Evolutionary conservation across 305 asterid genomes (phyloP).

Genomic region (Nicotiana rustica): DNA sequence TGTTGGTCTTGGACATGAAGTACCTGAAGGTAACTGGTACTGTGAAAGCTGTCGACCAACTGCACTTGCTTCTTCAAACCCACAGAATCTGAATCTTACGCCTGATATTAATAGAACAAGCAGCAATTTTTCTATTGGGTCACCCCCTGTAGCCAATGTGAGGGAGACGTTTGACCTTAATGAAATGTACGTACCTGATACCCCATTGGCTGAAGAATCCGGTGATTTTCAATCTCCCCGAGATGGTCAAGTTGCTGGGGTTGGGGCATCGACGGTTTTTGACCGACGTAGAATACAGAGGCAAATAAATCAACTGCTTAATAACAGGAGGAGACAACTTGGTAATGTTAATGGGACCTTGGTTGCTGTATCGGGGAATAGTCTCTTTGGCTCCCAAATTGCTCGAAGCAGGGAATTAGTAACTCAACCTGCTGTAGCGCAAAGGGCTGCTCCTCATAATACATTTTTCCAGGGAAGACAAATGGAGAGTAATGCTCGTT

Average conservation of each 20-base stretch:
- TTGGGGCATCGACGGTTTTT: slow-evolving; percentile 64
- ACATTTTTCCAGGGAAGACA: slow-evolving; percentile 50
- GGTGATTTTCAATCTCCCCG: slow-evolving; percentile 59
- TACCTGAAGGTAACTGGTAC: slow-evolving; percentile 98
- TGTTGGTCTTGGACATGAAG: slow-evolving; percentile 90
- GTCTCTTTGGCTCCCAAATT: slow-evolving; percentile 59
- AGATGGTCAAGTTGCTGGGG: slow-evolving; percentile 61
- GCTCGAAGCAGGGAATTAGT: slow-evolving; percentile 45
- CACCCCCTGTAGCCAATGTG: slow-evolving; percentile 58
- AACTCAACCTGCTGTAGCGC: slow-evolving; percentile 45
- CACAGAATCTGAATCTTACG: slow-evolving; percentile 54
- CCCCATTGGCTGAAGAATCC: slow-evolving; percentile 59
- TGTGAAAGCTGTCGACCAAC: slow-evolving; percentile 94
- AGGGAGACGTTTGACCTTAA: slow-evolving; percentile 81
- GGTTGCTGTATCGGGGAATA: slow-evolving; percentile 50
- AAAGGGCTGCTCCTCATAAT: slow-evolving; percentile 42
- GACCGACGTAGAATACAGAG: slow-evolving; percentile 81
- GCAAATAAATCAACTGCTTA: slow-evolving; percentile 67
- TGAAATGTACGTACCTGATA: slow-evolving; percentile 81
- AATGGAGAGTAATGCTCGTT: slow-evolving; percentile 40
- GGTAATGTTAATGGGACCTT: slow-evolving; percentile 40
- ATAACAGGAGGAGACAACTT: slow-evolving; percentile 59
- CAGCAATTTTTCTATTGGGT: slow-evolving; percentile 52
- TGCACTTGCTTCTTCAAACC: slow-evolving; percentile 63
- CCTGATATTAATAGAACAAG: slow-evolving; percentile 54